Evolutionary conservation across 768 basidiomycete species (phyloP), one percentile per base, ranked within the genome.

Genomic region (Hysterangium stoloniferum): DNA sequence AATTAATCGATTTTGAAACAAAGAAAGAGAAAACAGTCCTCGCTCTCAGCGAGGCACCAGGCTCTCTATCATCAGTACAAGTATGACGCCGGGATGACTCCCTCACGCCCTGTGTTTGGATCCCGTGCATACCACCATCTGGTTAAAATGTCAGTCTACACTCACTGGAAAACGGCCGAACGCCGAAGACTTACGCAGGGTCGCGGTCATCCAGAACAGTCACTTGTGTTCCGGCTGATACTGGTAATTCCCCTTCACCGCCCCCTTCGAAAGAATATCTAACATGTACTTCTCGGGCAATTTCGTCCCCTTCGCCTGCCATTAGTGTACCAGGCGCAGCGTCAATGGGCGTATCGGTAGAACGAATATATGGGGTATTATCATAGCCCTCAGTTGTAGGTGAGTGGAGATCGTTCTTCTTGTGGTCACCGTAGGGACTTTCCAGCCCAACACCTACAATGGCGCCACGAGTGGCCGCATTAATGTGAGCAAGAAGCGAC

Each of bases 111-210:
- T 41, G 84, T 82, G 45, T 77, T 76, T 19, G 78, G 69, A 64
- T 94, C 88, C 28, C 90, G 78, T 45, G 84, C 88, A 60, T 87
- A 94, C 93, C 92, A 96, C 93, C 93, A 97, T 40, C 92, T 92
- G 53, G 47, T 50, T 55, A 49, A 43, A 25, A 45, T 33, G 54
- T 63, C 29, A 67, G 57, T n/a, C 22, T 37, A 42, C 15, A 43
- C 11, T 54, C 29, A 35, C 38, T 43, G n/a, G 28, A 45, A 31
- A 49, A 28, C 38, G n/a, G 13, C 19, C 24, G 31, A 7, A 22
- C 7, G 12, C 17, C 15, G 32, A 15, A 52, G 46, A 77, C 85
- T 59, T 67, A 89, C 85, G 84, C 82, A 59, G 77, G 72, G 66
- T 92, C 88, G 57, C 76, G 73, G 64, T 91, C 86, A 63, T 90